Evolutionary conservation across 2,329 filamentous ascomycete species (phyloP).

Genomic region (Tolypocladium cylindrosporum): DNA sequence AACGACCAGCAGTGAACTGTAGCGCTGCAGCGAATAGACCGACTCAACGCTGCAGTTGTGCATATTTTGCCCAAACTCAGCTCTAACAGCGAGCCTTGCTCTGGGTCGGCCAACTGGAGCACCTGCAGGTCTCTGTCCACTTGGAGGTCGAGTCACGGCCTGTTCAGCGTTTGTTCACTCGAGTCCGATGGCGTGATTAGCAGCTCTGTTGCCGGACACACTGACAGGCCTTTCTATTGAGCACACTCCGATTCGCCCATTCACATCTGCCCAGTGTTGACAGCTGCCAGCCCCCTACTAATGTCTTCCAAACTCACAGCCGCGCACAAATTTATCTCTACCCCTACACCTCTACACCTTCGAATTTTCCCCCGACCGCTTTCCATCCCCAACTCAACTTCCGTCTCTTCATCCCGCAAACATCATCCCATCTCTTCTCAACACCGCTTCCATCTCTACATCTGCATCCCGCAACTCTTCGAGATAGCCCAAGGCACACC

Average conservation of each 20-base stretch:
- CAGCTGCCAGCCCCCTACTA: background rate
- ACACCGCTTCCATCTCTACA: background rate
- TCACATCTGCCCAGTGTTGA: background rate
- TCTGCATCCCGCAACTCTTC: background rate
- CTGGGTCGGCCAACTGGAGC: background rate
- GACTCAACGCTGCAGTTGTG: background rate
- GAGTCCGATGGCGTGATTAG: background rate
- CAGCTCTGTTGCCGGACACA: background rate
- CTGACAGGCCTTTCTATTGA: background rate
- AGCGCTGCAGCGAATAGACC: background rate
- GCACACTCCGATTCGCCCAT: background rate
- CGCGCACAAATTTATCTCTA: background rate
- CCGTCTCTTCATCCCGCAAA: background rate
- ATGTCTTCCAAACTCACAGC: background rate
- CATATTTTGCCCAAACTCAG: background rate
- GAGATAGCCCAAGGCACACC: background rate
- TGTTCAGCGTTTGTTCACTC: background rate
- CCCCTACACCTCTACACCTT: background rate
- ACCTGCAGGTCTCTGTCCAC: background rate
- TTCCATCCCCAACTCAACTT: background rate
- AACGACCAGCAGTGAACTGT: too few relatives aligned
- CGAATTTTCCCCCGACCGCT: background rate
- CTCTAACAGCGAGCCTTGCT: background rate
- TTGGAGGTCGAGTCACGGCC: background rate
- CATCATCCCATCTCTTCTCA: background rate